Percentiles rank a stretch among this genome's conserved stretches.
These are phyloP conservation scores for Calonectria pauciramosa DNA, from an alignment of 2,329 filamentous ascomycete species.

Conservation along the genomic window DNA sequence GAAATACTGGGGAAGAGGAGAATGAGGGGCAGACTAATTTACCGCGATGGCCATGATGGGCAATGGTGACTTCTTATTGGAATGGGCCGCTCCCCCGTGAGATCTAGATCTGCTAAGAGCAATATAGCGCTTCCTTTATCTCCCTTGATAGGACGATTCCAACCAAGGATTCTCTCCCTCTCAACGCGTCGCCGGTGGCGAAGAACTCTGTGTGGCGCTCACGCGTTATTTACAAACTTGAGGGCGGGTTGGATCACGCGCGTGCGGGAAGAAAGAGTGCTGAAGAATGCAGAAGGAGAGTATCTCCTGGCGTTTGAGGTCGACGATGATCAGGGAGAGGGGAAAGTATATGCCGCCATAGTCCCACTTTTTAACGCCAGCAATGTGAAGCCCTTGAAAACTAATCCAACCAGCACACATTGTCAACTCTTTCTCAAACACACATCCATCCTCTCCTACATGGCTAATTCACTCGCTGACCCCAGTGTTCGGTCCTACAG, in stretches of 20 bases:
- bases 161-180: neutral
- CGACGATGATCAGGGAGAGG: slow-evolving; percentile 24
- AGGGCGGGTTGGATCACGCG: neutral
- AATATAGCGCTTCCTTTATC: neutral
- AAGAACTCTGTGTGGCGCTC: neutral
- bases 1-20: neutral
- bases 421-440: neutral
- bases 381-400: slow-evolving; percentile 11
- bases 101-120: slow-evolving; percentile 17
- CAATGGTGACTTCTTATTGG: neutral
- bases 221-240: neutral
- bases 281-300: slow-evolving; percentile 3
- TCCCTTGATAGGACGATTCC: slow-evolving; percentile 9
- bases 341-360: slow-evolving; percentile 37
- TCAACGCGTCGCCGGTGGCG: neutral
- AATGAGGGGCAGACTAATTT: slow-evolving; percentile 14
- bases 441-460: neutral
- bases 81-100: slow-evolving; percentile 11
- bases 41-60: slow-evolving; percentile 46
- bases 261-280: neutral
- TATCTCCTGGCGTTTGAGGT: slow-evolving; percentile 3
- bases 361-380: slow-evolving; percentile 43
- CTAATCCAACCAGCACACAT: neutral
- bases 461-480: neutral
- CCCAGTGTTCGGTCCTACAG: neutral